Base-by-base conservation (phyloP, 805 yeast genomes). In the Yarrowia keelungensis region DNA sequence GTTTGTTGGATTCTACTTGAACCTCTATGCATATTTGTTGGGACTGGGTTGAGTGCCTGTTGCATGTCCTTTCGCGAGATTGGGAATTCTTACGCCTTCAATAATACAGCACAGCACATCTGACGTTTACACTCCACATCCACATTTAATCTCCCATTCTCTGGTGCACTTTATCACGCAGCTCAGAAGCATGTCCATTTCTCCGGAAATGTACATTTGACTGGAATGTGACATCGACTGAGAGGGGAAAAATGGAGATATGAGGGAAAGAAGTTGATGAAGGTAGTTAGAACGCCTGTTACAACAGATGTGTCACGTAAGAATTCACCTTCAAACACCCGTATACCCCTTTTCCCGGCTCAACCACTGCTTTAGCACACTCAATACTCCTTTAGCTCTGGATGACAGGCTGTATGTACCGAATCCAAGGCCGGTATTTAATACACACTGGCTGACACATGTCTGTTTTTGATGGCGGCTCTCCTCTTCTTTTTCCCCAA, bases 111-210 rank as follows among this genome's bases (percentile, higher is more conserved):
- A 38, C 39, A 38, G 12, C 10, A 38, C 39, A 26, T 26, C 32
- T 26, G 32, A 26, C 32, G 32, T 26, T 26, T 26, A 26, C 32
- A 26, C 32, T 26, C 7, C 7, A 26, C 32, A 26, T 26, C 32
- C 32, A 5, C 32, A 26, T 26, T 26, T 26, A 26, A 26, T 26
- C 32, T 26, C 32, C 32, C 39, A 38, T 38, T 38, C 39, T 38
- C 35, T 19, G 36, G 50, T 35, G 58, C 43, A 53, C 58, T 53
- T 53, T 53, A 53, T 53, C 58, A 53, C 35, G 58, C 58, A 53
- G 16, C 16, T 36, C 36, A 12, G n/a, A 53, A 12, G 58, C 58
- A 38, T 38, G 26, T n/a, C 19, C 42, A 53, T 36, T 36, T 53
- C 43, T 53, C 35, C 58, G 58, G 58, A 38, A 53, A 53, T 36